phyloP scores from a whole-genome alignment of 495 filamentous ascomycete species.

The Recurvomyces mirabilis region DNA sequence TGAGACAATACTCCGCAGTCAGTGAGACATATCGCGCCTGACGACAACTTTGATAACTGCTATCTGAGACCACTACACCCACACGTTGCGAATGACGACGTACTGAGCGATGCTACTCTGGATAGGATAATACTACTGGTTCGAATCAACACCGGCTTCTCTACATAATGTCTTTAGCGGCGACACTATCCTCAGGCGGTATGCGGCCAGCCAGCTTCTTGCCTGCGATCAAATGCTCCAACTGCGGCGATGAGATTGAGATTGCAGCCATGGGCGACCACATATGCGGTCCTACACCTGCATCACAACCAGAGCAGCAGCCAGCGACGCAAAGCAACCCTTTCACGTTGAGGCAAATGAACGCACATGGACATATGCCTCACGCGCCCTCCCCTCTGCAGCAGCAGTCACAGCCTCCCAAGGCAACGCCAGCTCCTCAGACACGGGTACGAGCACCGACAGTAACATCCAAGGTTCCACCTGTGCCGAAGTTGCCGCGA shows the following conservation, averaged over 20 bases:
- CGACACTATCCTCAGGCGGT: constrained; percentile 6
- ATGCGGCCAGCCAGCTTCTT: constrained; percentile 58
- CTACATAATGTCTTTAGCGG: constrained; percentile 10
- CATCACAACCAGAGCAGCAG: background rate
- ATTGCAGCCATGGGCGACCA: constrained; percentile 92
- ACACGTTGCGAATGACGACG: no score
- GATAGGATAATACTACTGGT: background rate
- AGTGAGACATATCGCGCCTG: no score
- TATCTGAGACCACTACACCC: no score
- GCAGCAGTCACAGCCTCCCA: background rate
- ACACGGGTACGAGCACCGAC: constrained; percentile 10
- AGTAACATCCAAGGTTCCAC: constrained; percentile 7
- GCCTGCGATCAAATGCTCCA: constrained; percentile 92
- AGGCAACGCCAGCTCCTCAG: background rate
- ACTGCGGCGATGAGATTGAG: constrained; percentile 71
- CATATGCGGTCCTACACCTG: constrained; percentile 42
- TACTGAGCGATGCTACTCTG: background rate
- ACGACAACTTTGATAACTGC: no score
- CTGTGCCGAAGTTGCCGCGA: constrained; percentile 16
- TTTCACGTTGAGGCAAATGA: constrained; percentile 16
- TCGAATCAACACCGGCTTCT: background rate
- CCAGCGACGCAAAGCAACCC: constrained; percentile 8
- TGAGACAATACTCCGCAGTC: no score
- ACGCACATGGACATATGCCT: constrained; percentile 14
- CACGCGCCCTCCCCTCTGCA: constrained; percentile 12